These are phyloP conservation scores for Wallacemonas sp. DNA, from an alignment of 208 protist genomes.

Conservation along the genomic window DNA sequence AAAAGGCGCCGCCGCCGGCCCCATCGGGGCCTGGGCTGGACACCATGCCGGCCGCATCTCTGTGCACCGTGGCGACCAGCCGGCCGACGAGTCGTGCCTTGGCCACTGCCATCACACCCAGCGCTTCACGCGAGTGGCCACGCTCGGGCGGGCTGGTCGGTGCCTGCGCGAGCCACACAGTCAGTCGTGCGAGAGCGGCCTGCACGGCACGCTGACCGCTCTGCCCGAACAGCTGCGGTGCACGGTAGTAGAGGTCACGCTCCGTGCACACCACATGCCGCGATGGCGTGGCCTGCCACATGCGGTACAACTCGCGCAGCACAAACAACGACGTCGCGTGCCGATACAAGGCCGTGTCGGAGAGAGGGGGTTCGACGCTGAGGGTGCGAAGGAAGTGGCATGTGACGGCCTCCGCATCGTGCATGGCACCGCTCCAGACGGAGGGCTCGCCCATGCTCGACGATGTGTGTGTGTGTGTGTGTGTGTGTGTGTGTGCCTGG, in stretches of 20 bases:
- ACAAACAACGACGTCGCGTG: constrained; percentile 6
- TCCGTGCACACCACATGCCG: constrained; percentile 51
- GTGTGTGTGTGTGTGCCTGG: neutral
- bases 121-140: constrained; percentile 27
- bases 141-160: neutral
- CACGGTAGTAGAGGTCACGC: constrained; percentile 79
- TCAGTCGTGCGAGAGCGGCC: constrained; percentile 29
- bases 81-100: constrained; percentile 42
- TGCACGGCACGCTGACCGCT: constrained; percentile 36
- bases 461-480: no score
- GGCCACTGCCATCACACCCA: constrained; percentile 45
- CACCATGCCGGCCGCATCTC: no score
- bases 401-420: constrained; percentile 16
- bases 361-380: neutral
- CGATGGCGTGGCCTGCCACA: constrained; percentile 13
- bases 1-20: no score
- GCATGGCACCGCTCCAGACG: neutral
- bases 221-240: constrained; percentile 51
- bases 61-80: constrained; percentile 27
- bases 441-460: neutral
- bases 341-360: neutral
- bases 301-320: constrained; percentile 11
- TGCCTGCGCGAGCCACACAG: neutral
- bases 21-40: no score
- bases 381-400: constrained; percentile 21